Evolutionary conservation across 148 eudicot genomes (phyloP).

Genomic region (Nyssa sinensis): DNA sequence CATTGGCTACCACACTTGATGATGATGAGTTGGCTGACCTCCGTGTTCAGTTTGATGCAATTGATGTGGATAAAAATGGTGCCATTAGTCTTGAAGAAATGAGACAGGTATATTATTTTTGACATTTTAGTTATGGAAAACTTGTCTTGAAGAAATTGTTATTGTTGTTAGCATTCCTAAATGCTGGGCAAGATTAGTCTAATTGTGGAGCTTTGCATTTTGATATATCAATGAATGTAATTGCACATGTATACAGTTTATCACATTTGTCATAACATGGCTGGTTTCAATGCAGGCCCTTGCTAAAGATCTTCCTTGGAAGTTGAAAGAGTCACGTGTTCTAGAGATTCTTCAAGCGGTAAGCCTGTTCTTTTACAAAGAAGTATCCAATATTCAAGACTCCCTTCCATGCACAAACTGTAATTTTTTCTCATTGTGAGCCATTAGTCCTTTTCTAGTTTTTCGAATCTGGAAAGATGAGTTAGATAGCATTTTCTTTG

Average conservation of each 20-base stretch:
- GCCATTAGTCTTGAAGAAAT: constrained; percentile 92
- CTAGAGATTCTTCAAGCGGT: constrained; percentile 93
- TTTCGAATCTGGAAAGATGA: not conserved
- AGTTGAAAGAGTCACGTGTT: constrained; percentile 82
- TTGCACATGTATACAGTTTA: not conserved
- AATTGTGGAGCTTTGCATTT: not conserved
- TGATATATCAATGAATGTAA: not conserved
- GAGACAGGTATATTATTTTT: constrained; percentile 67
- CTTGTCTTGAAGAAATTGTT: not conserved
- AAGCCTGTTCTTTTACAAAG: constrained; percentile 15
- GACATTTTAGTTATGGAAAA: not conserved
- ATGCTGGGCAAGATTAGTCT: not conserved
- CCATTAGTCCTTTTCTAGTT: not conserved
- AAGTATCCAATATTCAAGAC: not conserved
- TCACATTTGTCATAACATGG: not conserved
- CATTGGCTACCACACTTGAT: constrained; percentile 82
- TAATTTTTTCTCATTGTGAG: not conserved
- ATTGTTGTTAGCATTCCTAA: not conserved
- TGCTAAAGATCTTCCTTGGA: constrained; percentile 95
- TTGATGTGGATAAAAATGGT: constrained; percentile 89
- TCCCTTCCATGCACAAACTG: not conserved
- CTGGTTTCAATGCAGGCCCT: constrained; percentile 64
- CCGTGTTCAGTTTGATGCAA: constrained; percentile 90
- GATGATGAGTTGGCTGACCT: constrained; percentile 78
- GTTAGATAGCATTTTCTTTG: not conserved